phyloP scores from a whole-genome alignment of 352 stramenopile species.

The Globisporangium echinulatum region DNA sequence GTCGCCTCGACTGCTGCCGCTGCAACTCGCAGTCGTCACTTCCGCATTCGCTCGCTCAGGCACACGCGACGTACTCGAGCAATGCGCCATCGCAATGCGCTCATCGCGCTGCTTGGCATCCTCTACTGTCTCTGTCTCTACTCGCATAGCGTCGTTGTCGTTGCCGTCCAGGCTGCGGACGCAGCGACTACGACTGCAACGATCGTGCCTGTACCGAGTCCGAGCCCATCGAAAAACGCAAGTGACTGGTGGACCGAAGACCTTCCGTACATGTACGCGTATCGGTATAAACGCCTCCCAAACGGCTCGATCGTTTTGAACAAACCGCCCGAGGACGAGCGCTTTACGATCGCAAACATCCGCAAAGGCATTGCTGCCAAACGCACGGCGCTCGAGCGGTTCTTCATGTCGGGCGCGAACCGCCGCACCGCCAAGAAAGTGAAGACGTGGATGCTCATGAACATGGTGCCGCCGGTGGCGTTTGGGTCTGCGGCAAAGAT shows the following conservation, averaged over 20 bases:
- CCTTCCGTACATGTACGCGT: constrained; percentile 33
- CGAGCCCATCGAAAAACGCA: constrained; percentile 1
- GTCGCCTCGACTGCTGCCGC: too few relatives aligned
- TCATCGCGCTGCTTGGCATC: too few relatives aligned
- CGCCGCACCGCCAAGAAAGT: constrained; percentile 27
- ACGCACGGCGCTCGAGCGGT: constrained; percentile 19
- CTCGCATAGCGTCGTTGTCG: background rate
- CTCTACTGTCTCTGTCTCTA: background rate
- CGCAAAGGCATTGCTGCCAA: background rate
- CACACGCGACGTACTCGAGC: too few relatives aligned
- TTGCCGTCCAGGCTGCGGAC: background rate
- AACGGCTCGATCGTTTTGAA: constrained; percentile 32
- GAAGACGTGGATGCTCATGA: constrained; percentile 32
- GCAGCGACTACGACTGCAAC: background rate
- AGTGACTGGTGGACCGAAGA: constrained; percentile 41
- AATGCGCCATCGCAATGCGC: too few relatives aligned
- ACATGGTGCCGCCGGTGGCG: constrained; percentile 41
- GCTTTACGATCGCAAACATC: constrained; percentile 8
- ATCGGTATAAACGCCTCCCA: constrained; percentile 27
- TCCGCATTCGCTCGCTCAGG: too few relatives aligned
- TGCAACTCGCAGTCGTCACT: too few relatives aligned
- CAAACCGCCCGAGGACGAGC: constrained; percentile 9
- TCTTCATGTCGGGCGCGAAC: constrained; percentile 21
- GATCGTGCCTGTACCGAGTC: background rate
- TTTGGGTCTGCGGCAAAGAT: constrained; percentile 28